Conservation (phyloP, 179 eudicot species). For the Beta lomatogona region DNA sequence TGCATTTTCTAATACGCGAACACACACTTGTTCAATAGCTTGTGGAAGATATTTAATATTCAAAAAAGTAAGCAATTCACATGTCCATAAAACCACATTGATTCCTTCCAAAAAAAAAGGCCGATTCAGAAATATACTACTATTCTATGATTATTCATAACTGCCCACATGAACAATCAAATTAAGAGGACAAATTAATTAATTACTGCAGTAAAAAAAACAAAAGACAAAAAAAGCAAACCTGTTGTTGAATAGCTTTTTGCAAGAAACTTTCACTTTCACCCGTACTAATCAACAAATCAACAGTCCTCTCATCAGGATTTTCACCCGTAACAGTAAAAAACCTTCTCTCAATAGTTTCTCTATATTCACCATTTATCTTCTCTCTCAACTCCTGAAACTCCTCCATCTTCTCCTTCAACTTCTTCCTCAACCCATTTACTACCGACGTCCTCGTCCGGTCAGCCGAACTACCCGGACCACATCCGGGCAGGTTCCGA, state of each 20-base stretch:
- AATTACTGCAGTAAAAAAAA: not conserved
- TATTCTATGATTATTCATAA: not conserved
- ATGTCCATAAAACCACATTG: no score
- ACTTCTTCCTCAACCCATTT: conserved; percentile 35
- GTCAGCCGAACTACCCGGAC: conserved; percentile 40
- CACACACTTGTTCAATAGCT: no score
- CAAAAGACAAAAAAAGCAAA: not conserved
- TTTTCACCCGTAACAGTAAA: conserved; percentile 45
- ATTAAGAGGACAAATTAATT: no score
- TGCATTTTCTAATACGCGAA: no score
- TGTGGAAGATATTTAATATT: no score
- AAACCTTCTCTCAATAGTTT: conserved; percentile 38
- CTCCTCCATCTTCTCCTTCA: conserved; percentile 41
- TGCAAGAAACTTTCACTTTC: conserved; percentile 41
- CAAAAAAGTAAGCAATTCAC: no score
- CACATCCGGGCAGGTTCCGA: conserved; percentile 31
- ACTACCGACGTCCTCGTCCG: conserved; percentile 33
- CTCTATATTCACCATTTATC: conserved; percentile 39
- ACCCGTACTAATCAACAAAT: conserved; percentile 38
- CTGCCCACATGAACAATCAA: conserved; percentile 8
- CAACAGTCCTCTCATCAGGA: conserved; percentile 38
- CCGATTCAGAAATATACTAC: not conserved
- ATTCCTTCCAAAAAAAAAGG: no score
- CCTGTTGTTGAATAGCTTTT: conserved; percentile 45
- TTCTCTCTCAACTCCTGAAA: conserved; percentile 36